Evolutionary conservation across 2,329 filamentous ascomycete species (phyloP).

Genomic region (Clonostachys solani): DNA sequence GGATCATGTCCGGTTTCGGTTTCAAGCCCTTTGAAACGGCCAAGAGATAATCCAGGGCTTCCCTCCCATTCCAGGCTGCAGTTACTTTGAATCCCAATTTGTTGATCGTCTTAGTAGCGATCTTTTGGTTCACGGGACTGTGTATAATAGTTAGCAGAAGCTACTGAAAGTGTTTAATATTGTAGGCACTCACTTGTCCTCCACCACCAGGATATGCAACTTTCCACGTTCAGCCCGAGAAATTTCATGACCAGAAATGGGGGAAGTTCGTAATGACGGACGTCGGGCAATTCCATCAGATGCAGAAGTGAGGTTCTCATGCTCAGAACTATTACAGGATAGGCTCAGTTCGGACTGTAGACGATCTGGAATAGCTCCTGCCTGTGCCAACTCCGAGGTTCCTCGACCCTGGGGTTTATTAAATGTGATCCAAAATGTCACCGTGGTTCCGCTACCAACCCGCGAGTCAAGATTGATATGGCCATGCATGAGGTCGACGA

Average conservation of each 20-base stretch:
- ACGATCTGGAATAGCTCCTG: slow-evolving; percentile 63
- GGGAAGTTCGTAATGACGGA: too few relatives aligned
- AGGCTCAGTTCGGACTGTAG: slow-evolving; percentile 60
- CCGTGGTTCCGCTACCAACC: slow-evolving; percentile 65
- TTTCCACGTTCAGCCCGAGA: slow-evolving; percentile 51
- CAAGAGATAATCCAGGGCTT: slow-evolving; percentile 70
- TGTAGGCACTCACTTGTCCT: slow-evolving; percentile 63
- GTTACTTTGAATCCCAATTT: slow-evolving; percentile 69
- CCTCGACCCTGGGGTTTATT: slow-evolving; percentile 56
- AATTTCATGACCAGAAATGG: background rate
- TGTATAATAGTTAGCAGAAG: slow-evolving; percentile 1
- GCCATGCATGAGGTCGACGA: slow-evolving; percentile 76
- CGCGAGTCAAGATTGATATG: slow-evolving; percentile 67
- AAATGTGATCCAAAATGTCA: slow-evolving; percentile 74
- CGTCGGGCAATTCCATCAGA: slow-evolving; percentile 12
- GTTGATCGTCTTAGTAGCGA: slow-evolving; percentile 69
- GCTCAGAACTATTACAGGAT: slow-evolving; percentile 65
- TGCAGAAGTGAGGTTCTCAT: slow-evolving; percentile 36
- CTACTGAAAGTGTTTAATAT: background rate
- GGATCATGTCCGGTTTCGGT: slow-evolving; percentile 65
- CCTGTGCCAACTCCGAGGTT: slow-evolving; percentile 49
- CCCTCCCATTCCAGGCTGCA: slow-evolving; percentile 74
- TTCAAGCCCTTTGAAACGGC: slow-evolving; percentile 45
- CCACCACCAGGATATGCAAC: slow-evolving; percentile 71
- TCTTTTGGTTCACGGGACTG: slow-evolving; percentile 67